Percentiles rank a stretch among this genome's conserved stretches.
Conservation (phyloP, 2,329 filamentous ascomycete genomes). For the Didymellaceae sp. region DNA sequence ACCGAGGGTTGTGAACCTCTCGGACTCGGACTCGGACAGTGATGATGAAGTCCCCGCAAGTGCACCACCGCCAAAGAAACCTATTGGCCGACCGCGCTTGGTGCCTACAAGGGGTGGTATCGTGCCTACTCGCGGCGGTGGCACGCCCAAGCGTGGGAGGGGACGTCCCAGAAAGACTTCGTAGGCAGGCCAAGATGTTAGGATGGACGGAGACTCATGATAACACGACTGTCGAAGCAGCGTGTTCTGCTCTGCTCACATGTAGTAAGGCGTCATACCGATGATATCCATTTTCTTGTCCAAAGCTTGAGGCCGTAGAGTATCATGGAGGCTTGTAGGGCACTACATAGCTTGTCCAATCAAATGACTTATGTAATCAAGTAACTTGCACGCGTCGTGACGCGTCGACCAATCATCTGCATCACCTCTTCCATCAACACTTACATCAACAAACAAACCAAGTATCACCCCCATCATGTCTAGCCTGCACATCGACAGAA, state of each 20-base stretch:
- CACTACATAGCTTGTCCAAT: too few species aligned
- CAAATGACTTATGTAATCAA: too few species aligned
- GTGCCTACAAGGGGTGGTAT: constrained; percentile 22
- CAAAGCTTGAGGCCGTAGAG: too few species aligned
- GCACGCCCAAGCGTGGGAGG: constrained; percentile 29
- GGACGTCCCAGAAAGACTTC: constrained; percentile 35
- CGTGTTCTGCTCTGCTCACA: too few species aligned
- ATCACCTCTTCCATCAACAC: background rate
- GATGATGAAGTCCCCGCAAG: constrained; percentile 45
- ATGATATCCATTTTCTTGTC: too few species aligned
- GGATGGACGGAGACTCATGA: background rate
- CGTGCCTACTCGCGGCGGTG: constrained; percentile 31
- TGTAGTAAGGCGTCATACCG: too few species aligned
- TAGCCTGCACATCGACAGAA: constrained; percentile 18
- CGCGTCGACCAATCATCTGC: constrained; percentile 1
- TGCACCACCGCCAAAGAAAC: constrained; percentile 28
- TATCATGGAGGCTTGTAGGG: too few species aligned
- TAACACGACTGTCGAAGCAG: too few species aligned
- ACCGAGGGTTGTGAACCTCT: constrained; percentile 25
- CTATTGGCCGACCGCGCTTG: constrained; percentile 27
- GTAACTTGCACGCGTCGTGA: constrained; percentile 5
- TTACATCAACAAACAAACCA: background rate
- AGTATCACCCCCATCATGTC: constrained; percentile 10
- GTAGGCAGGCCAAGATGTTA: constrained; percentile 1
- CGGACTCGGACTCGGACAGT: constrained; percentile 38